Evolutionary conservation across 148 eudicot species (phyloP).

Genomic region (Nyssa sinensis): DNA sequence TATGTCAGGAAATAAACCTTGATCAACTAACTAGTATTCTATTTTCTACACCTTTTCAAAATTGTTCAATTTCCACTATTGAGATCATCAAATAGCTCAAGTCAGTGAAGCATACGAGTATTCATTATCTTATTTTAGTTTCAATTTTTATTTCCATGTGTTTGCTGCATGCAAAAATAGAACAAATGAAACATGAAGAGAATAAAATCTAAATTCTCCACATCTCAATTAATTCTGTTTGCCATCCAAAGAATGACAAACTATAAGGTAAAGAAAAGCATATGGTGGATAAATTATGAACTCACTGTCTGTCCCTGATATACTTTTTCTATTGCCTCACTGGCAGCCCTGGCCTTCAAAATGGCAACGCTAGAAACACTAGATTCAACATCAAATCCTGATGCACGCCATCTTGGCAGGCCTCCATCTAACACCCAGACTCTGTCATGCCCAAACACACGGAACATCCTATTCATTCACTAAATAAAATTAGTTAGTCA

Average conservation of each 20-base stretch:
- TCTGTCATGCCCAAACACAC: constrained; percentile 94
- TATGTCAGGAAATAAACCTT: too few species aligned
- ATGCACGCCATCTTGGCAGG: constrained; percentile 88
- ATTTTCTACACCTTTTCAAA: too few species aligned
- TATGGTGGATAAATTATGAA: neutral
- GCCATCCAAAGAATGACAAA: too few species aligned
- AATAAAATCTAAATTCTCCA: neutral
- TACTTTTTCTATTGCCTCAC: constrained; percentile 83
- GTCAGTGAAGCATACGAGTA: too few species aligned
- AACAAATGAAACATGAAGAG: neutral
- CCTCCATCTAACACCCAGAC: constrained; percentile 99
- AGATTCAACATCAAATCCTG: constrained; percentile 90
- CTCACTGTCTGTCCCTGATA: constrained; percentile 73
- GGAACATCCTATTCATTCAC: constrained; percentile 76
- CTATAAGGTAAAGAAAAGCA: neutral
- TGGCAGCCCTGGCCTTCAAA: constrained; percentile 89
- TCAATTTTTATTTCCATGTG: too few species aligned
- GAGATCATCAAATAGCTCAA: too few species aligned
- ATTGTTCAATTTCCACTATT: too few species aligned
- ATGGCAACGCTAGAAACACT: constrained; percentile 86
- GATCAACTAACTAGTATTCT: too few species aligned
- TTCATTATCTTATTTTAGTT: too few species aligned
- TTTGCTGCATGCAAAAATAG: neutral
- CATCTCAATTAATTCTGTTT: neutral
- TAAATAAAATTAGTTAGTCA: constrained; percentile 15